Evolutionary conservation across 495 filamentous ascomycete genomes (phyloP), one percentile per base, ranked within the genome.

Genomic region (Penicillium silybi): DNA sequence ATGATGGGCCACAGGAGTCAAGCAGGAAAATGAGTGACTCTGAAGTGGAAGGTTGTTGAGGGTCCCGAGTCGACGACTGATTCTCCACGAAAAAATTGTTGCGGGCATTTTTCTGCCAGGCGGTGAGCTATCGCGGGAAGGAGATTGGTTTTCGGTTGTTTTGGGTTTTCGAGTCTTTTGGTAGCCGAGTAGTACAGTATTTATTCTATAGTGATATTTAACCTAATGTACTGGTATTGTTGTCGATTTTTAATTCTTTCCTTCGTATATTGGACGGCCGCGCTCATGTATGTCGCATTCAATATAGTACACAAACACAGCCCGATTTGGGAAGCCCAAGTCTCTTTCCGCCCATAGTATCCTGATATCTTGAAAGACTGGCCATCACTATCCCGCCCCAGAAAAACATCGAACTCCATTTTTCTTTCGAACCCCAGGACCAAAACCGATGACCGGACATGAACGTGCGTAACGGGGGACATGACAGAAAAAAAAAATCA

Each of bases 1-100:
- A 86, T 86, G 62, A 67, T 74, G 71, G 71, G 68, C 64, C 72
- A 61, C 59, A 56, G 53, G 63, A 68, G 65, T 65, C 59, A 59
- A 60, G 38, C 41, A 34, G 17, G 35, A 17, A 41, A 20, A 39
- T 27, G 26, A 54, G 15, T 59, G 59, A 64, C 58, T 62, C 57
- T 64, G 39, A 53, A 54, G 59, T 60, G 56, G 58, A 52, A 59
- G 50, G 50, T 52, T 60, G 61, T 64, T 64, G 58, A 53, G 44
- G 43, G 50, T 56, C 53, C 49, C 29, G 29, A 32, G 29, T 32
- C 29, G 29, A 52, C 46, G 27, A 51, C 54, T 47, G 25, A 37
- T 58, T 67, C 58, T 58, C 59, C 62, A 58, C 48, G 48, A 60
- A 61, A 65, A 63, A 62, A 61, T 61, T 59, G 54, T 58, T 58